phyloP scores from a whole-genome alignment of 2,329 filamentous ascomycete genomes.

The Curvularia sp. region DNA sequence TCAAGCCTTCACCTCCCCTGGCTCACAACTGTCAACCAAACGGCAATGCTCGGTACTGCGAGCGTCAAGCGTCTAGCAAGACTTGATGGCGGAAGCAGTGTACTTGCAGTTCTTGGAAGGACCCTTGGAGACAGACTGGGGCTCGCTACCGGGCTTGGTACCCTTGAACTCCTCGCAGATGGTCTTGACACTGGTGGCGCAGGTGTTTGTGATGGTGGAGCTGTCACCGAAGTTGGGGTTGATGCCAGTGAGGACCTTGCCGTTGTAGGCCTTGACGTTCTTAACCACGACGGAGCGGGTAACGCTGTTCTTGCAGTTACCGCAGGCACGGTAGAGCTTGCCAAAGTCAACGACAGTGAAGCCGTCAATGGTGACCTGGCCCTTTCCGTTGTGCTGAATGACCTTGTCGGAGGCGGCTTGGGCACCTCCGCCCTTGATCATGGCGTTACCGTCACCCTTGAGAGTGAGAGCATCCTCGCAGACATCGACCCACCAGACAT shows the following conservation, averaged over 20 bases:
- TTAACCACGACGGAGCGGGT: slow-evolving; percentile 56
- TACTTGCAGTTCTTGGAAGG: slow-evolving; percentile 42
- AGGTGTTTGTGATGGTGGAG: slow-evolving; percentile 53
- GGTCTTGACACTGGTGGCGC: slow-evolving; percentile 39
- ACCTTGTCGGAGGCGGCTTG: slow-evolving; percentile 53
- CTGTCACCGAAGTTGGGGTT: slow-evolving; percentile 62
- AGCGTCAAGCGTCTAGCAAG: slow-evolving; percentile 34
- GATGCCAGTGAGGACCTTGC: slow-evolving; percentile 58
- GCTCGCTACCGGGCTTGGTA: slow-evolving; percentile 40
- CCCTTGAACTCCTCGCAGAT: slow-evolving; percentile 49
- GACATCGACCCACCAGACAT: slow-evolving; percentile 52
- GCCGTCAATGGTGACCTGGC: slow-evolving; percentile 50
- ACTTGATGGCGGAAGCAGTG: slow-evolving; percentile 40
- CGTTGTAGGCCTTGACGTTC: slow-evolving; percentile 54
- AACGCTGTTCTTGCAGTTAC: slow-evolving; percentile 58
- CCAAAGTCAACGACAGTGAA: slow-evolving; percentile 49
- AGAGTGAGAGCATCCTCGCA: slow-evolving; percentile 53
- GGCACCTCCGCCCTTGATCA: slow-evolving; percentile 53
- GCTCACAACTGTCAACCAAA: too few relatives aligned
- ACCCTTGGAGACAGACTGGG: slow-evolving; percentile 40
- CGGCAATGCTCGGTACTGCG: background rate
- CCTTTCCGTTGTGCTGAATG: slow-evolving; percentile 54
- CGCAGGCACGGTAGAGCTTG: slow-evolving; percentile 59
- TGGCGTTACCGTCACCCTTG: slow-evolving; percentile 49
- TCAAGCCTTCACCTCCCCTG: background rate